Evolutionary conservation across 257 asterid species (phyloP).

Genomic region (Nicotiana tabacum): DNA sequence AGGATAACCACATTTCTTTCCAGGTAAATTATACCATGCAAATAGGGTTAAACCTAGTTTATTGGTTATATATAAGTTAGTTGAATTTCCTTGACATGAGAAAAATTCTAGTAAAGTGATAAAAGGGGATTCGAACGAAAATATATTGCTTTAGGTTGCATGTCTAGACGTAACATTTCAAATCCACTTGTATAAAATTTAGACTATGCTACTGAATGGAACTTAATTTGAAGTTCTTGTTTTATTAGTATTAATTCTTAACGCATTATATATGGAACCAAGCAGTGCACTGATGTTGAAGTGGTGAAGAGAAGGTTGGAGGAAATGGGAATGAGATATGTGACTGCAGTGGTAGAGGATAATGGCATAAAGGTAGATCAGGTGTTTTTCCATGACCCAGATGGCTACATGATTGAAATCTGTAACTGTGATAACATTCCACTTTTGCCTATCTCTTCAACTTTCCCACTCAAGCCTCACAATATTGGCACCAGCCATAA

Average conservation of each 20-base stretch:
- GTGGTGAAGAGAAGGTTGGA: constrained; percentile 30
- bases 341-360: constrained; percentile 27
- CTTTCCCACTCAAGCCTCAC: constrained; percentile 17
- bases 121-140: too few species aligned
- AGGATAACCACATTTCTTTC: constrained; percentile 35
- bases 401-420: constrained; percentile 40
- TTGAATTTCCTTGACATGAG: too few species aligned
- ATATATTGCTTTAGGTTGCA: too few species aligned
- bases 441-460: constrained; percentile 21
- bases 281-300: constrained; percentile 26
- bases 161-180: too few species aligned
- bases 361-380: constrained; percentile 34
- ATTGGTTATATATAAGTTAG: too few species aligned
- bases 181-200: too few species aligned
- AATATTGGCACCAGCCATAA: not conserved
- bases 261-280: not conserved
- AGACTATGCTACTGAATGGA: too few species aligned
- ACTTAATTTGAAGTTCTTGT: not conserved
- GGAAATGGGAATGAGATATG: constrained; percentile 31
- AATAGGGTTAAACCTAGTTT: too few species aligned
- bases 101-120: too few species aligned
- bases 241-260: too few species aligned
- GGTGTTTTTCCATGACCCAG: constrained; percentile 43
- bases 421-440: constrained; percentile 39
- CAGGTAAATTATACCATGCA: constrained; percentile 17